phyloP scores from a whole-genome alignment of 179 eudicot species.

The Silene coronaria region DNA sequence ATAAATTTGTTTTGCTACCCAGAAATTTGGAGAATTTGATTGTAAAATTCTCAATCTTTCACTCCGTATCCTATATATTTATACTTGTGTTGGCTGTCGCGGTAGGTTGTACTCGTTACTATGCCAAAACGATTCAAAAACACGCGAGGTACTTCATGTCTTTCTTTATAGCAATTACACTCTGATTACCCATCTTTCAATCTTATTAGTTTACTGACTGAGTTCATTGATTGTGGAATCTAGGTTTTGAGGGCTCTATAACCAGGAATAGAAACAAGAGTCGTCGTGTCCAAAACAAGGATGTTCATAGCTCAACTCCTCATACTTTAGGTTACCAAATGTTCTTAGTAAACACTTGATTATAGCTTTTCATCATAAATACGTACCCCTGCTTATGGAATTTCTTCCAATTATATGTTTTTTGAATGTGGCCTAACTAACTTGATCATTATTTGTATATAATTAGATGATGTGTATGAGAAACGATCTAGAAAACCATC shows the following conservation, averaged over 20 bases:
- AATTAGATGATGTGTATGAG: slow-evolving; percentile 35
- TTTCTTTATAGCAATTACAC: background rate
- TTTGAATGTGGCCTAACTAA: background rate
- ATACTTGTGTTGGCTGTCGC: background rate
- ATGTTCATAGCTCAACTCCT: slow-evolving; percentile 8
- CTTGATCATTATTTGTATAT: background rate
- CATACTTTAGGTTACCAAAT: slow-evolving; percentile 27
- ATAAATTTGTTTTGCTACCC: no score
- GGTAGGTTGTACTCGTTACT: background rate
- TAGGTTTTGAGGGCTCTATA: slow-evolving; percentile 27
- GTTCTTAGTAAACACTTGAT: background rate
- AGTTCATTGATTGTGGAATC: background rate
- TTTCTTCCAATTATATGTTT: background rate
- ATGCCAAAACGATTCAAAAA: background rate
- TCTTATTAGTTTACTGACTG: background rate
- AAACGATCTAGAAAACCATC: slow-evolving; percentile 19
- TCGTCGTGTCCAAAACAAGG: slow-evolving; percentile 12
- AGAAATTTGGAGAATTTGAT: no score
- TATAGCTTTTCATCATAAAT: background rate
- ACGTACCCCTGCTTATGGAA: background rate
- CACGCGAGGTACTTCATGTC: background rate
- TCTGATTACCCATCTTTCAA: no score
- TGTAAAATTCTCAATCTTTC: no score
- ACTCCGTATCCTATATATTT: no score
- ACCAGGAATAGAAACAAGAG: slow-evolving; percentile 18